Conservation (phyloP, 2,329 filamentous ascomycete genomes). For the Aspergillus pseudonomiae region DNA sequence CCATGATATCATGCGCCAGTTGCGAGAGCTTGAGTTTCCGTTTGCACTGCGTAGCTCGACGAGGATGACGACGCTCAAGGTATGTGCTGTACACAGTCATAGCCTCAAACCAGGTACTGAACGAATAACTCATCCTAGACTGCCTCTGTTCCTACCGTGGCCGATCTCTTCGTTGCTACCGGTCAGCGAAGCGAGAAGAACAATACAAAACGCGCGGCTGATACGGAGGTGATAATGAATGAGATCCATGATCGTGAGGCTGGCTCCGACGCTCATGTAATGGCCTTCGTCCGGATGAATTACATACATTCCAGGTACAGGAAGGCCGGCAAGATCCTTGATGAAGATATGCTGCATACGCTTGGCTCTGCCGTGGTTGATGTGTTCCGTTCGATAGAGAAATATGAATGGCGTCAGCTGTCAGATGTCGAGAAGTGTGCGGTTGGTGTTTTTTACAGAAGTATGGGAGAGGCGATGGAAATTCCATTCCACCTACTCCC, state of each 20-base stretch:
- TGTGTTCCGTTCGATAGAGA: conserved; percentile 60
- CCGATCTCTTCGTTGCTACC: conserved; percentile 49
- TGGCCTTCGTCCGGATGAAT: conserved; percentile 62
- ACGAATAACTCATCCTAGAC: conserved; percentile 30
- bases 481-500: conserved; percentile 47
- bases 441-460: conserved; percentile 63
- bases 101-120: not conserved
- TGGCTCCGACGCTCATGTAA: conserved; percentile 41
- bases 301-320: conserved; percentile 60
- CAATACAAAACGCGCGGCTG: conserved; percentile 51
- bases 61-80: conserved; percentile 31
- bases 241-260: conserved; percentile 45
- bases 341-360: conserved; percentile 63
- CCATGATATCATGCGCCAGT: conserved; percentile 27
- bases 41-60: conserved; percentile 27
- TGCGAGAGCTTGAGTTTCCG: conserved; percentile 38
- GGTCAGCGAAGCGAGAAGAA: conserved; percentile 48
- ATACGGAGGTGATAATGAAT: conserved; percentile 50
- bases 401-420: conserved; percentile 67
- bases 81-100: conserved; percentile 1
- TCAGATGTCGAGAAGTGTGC: conserved; percentile 67
- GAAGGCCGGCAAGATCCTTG: conserved; percentile 56
- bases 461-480: conserved; percentile 66
- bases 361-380: conserved; percentile 63
- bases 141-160: conserved; percentile 55